Conservation (phyloP, 495 filamentous ascomycete species). For the Neohortaea acidophila region DNA sequence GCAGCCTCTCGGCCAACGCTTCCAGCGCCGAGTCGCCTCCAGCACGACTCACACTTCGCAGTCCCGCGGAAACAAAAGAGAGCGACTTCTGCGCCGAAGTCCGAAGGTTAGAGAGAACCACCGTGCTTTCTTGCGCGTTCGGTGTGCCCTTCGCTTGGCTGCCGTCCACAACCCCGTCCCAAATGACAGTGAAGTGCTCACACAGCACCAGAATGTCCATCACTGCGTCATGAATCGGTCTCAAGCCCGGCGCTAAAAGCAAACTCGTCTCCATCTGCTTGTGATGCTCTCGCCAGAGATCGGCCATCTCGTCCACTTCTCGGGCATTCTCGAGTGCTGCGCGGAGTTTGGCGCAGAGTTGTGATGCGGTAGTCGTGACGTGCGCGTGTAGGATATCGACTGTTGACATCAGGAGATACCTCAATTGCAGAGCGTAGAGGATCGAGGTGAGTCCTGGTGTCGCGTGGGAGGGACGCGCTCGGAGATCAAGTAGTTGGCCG, state of each 20-base stretch:
- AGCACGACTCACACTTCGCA: slow-evolving; percentile 34
- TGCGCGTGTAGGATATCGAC: slow-evolving; percentile 59
- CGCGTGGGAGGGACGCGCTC: not conserved
- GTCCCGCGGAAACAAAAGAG: slow-evolving; percentile 32
- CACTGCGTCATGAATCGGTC: slow-evolving; percentile 24
- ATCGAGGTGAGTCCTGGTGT: slow-evolving; percentile 22
- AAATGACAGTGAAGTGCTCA: slow-evolving; percentile 17
- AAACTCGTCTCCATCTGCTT: slow-evolving; percentile 46
- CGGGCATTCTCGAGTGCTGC: slow-evolving; percentile 40
- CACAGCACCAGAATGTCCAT: slow-evolving; percentile 32
- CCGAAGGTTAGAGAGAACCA: slow-evolving; percentile 21
- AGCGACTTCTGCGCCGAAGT: slow-evolving; percentile 31
- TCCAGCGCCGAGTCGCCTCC: slow-evolving; percentile 36
- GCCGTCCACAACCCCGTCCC: slow-evolving; percentile 1
- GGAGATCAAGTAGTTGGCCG: slow-evolving; percentile 30
- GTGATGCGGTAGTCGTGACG: slow-evolving; percentile 50
- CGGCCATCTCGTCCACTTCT: slow-evolving; percentile 72
- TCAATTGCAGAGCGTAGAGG: slow-evolving; percentile 4
- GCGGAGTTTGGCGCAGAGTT: slow-evolving; percentile 39
- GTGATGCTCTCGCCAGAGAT: slow-evolving; percentile 49
- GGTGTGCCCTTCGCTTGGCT: no score
- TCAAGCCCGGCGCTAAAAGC: slow-evolving; percentile 39
- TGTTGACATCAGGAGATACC: slow-evolving; percentile 64
- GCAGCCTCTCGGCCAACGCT: slow-evolving; percentile 35
- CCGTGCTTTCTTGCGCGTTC: no score